These are phyloP conservation scores for Lagenaria siceraria DNA, from an alignment of 306 rosid species.

Conservation along the genomic window DNA sequence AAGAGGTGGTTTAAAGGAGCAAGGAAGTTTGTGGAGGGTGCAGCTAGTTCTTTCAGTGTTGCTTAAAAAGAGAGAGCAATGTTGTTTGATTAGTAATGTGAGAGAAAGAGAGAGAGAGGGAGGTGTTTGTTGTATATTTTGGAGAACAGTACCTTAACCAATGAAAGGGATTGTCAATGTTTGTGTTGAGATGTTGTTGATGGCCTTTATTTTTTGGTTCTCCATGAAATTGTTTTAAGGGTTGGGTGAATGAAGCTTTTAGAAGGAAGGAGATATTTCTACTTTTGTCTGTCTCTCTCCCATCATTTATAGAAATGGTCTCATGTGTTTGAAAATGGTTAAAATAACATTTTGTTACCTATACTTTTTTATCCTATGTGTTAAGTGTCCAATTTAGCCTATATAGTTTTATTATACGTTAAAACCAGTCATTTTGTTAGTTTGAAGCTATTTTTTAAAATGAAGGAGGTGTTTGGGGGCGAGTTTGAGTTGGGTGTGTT, in stretches of 20 bases:
- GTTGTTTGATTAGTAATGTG: neutral
- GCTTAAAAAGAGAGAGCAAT: constrained; percentile 26
- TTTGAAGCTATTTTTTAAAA: too few species aligned
- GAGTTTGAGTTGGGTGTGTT: too few species aligned
- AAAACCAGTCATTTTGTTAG: too few species aligned
- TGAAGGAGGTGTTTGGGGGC: too few species aligned
- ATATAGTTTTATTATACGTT: too few species aligned
- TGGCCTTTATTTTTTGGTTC: neutral
- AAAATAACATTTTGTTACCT: too few species aligned
- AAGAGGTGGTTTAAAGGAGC: constrained; percentile 99
- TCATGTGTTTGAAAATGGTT: too few species aligned
- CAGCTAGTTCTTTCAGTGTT: constrained; percentile 79
- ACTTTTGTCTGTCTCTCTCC: too few species aligned
- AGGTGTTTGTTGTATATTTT: constrained; percentile 7
- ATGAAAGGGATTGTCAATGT: constrained; percentile 5
- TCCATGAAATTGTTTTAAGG: neutral
- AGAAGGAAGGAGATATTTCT: neutral
- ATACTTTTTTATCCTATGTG: too few species aligned
- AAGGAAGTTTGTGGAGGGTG: constrained; percentile 65
- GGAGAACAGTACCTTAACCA: constrained; percentile 4
- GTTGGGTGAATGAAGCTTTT: neutral
- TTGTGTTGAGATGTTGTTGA: neutral
- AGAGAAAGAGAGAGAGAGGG: neutral
- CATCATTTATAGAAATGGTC: too few species aligned
- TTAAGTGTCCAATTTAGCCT: too few species aligned